Conservation (phyloP, 441 rosid species). For the Arabidopsis lyrata region DNA sequence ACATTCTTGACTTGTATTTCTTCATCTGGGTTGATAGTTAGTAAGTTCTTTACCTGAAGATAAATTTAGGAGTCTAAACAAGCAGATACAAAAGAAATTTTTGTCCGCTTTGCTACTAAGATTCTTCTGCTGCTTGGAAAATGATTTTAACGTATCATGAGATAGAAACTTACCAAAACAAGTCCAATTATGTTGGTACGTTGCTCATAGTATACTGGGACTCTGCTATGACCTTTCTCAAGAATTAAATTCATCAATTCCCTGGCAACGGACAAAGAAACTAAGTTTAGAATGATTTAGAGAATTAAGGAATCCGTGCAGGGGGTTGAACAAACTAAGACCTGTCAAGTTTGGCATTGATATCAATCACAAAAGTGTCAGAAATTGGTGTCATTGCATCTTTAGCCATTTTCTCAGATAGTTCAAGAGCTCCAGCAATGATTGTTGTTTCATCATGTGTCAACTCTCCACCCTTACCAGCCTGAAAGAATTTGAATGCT, state of each 20-base stretch:
- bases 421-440: constrained; percentile 90
- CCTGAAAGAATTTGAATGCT: constrained; percentile 50
- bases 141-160: not conserved
- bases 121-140: constrained; percentile 4
- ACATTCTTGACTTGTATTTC: constrained; percentile 75
- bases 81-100: not conserved
- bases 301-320: not conserved
- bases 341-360: constrained; percentile 72
- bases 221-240: constrained; percentile 90
- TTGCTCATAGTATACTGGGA: constrained; percentile 79
- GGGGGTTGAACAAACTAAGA: constrained; percentile 44
- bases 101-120: not conserved
- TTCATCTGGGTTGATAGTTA: constrained; percentile 85
- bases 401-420: constrained; percentile 68
- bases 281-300: constrained; percentile 1
- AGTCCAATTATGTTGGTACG: constrained; percentile 79
- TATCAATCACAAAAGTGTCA: constrained; percentile 76
- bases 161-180: constrained; percentile 56
- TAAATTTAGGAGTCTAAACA: not conserved
- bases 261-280: constrained; percentile 51
- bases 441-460: constrained; percentile 87
- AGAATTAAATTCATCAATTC: constrained; percentile 67
- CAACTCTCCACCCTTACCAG: constrained; percentile 92
- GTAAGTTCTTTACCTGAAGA: constrained; percentile 74
- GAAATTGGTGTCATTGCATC: constrained; percentile 84